Percentiles rank a stretch among this genome's conserved stretches.
phyloP scores from a whole-genome alignment of 2,329 filamentous ascomycete genomes.

The Fusarium fujikuroi region DNA sequence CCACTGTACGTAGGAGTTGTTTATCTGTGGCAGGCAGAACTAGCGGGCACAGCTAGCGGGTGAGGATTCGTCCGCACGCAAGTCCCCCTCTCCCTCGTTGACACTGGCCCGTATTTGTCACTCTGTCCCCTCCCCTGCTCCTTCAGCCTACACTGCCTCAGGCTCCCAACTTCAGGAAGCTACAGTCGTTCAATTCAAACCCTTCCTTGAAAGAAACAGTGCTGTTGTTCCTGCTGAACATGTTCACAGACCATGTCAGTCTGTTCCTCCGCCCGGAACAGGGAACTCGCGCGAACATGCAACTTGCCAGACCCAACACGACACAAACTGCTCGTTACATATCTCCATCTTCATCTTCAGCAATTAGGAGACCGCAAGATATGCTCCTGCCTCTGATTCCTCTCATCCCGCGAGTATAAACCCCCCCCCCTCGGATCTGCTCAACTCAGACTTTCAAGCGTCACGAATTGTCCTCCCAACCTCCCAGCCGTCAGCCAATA shows the following conservation, averaged over 20 bases:
- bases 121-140: background rate
- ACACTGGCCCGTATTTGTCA: no score
- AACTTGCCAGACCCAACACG: background rate
- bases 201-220: fast-evolving
- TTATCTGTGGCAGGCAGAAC: background rate
- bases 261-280: background rate
- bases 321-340: background rate
- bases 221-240: background rate
- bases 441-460: background rate
- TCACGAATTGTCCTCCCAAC: background rate
- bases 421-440: background rate
- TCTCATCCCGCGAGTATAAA: background rate
- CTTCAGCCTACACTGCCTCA: background rate
- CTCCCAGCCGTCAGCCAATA: background rate
- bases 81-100: background rate
- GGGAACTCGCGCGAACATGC: background rate
- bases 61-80: background rate
- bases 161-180: background rate
- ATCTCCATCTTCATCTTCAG: background rate
- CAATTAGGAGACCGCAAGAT: fast-evolving
- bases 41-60: background rate
- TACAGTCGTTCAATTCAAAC: background rate
- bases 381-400: background rate
- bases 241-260: background rate
- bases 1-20: background rate